Conservation (phyloP, 2,329 filamentous ascomycete genomes). For the Sporothrix euskadiensis region DNA sequence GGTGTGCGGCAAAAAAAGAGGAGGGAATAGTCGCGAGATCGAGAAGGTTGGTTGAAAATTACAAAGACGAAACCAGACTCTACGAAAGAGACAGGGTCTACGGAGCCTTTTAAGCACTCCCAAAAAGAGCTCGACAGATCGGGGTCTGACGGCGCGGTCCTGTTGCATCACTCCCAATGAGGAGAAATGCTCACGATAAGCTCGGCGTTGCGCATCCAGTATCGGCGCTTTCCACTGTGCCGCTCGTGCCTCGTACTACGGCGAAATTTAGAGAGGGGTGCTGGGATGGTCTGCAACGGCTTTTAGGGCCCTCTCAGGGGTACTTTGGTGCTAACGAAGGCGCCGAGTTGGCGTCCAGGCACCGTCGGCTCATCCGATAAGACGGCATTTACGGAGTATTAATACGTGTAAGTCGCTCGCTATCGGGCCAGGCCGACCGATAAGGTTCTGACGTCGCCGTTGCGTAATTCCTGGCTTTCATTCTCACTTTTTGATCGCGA, state of each 20-base stretch:
- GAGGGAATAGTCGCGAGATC: neutral
- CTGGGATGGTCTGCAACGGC: neutral
- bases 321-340: neutral
- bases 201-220: neutral
- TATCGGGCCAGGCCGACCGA: slow-evolving; percentile 12
- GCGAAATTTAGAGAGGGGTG: neutral
- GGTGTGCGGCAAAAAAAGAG: neutral
- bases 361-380: slow-evolving; percentile 21
- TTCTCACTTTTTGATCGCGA: neutral
- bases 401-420: neutral
- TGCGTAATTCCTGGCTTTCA: neutral
- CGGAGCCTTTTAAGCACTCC: neutral
- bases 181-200: slow-evolving; percentile 19
- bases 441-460: neutral
- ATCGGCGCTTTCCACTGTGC: slow-evolving; percentile 15
- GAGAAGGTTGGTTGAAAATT: neutral
- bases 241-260: neutral
- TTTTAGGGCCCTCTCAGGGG: neutral
- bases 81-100: neutral
- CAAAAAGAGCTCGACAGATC: neutral
- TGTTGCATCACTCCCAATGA: neutral
- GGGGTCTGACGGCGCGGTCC: slow-evolving; percentile 7
- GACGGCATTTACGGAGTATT: neutral
- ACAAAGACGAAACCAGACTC: neutral
- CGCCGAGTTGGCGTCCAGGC: neutral